Base-by-base conservation (phyloP, 352 stramenopile species). In the Thraustochytrium sp. region DNA sequence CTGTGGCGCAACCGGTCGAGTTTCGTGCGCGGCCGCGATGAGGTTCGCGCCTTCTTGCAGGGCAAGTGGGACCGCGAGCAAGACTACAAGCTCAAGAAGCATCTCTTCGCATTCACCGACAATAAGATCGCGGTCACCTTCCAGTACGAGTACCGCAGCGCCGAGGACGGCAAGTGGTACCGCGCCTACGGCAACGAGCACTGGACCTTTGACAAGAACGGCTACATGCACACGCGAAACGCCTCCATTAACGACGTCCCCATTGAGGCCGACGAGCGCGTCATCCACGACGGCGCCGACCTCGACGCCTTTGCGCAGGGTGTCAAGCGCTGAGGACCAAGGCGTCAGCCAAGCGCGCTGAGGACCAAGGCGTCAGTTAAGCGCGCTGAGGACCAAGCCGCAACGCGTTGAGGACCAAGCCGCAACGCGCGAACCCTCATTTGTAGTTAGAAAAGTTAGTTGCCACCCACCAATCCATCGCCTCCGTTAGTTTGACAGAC, bases 41-140 rank as follows among this genome's bases (percentile, higher is more conserved):
- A 95, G 11, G 9, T 96, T 62, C 87, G 92, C 65, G 86, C 84
- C 3, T 96, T 96, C 76, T 62, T 96, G 56, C 85, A 85, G 34
- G 78, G 73, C 64, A 96, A 96, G 84, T 96, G 92, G 92, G 77
- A 64, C 3, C 63, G 74, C 0, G 92, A 96, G 86, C 85, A 83
- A 18, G 87, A 96, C 76, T 95, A 96, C 83, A 91, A 90, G 8
- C 89, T 96, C 3, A 95, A 96, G 86, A 96, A 96, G 87, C 91
- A 96, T 83, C 86, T 95, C 9, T 96, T 94, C 83, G 88, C 91
- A 40, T 92, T 92, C 77, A 87, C 88, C 38, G 90, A 86, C 73
- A 92, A 92, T 86, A 90, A 92, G 64, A 96, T 96, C 85, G 91
- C 92, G 4, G 92, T 96, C 53, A 89, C 91, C 23, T 96, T 96